Percentiles rank a stretch among this genome's conserved stretches.
Evolutionary conservation across 768 basidiomycete species (phyloP).

Genomic region (Hypholoma sublateritium): DNA sequence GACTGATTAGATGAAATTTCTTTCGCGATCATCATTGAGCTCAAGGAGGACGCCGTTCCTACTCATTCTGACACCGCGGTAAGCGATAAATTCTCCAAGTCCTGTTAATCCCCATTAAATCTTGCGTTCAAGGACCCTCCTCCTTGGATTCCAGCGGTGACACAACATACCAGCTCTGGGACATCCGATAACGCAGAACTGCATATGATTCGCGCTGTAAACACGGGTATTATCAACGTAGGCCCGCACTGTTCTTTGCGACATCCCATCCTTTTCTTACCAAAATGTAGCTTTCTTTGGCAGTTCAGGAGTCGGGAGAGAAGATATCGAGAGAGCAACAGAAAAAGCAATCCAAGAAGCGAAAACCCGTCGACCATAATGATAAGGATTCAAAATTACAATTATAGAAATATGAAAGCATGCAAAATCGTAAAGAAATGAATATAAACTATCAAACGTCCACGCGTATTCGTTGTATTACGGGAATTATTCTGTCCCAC

Average conservation of each 20-base stretch:
- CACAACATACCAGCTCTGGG: constrained; percentile 67
- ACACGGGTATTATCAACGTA: constrained; percentile 82
- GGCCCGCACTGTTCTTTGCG: constrained; percentile 15
- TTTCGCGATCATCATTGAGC: constrained; percentile 82
- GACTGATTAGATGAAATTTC: constrained; percentile 60
- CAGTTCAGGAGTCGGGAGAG: constrained; percentile 77
- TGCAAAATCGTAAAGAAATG: constrained; percentile 8
- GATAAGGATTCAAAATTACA: constrained; percentile 23
- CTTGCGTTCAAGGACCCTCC: constrained; percentile 53
- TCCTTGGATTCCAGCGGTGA: constrained; percentile 78
- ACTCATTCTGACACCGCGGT: constrained; percentile 50
- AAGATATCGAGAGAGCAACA: constrained; percentile 49
- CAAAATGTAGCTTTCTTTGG: constrained; percentile 60
- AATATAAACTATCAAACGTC: constrained; percentile 58
- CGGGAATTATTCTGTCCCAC: constrained; percentile 93
- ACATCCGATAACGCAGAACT: constrained; percentile 66
- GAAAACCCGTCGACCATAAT: constrained; percentile 17
- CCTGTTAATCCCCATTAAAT: background rate
- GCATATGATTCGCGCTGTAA: constrained; percentile 76
- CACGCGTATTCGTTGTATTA: constrained; percentile 92
- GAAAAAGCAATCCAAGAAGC: constrained; percentile 17
- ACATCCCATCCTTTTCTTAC: background rate
- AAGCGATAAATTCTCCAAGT: background rate
- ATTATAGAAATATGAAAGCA: constrained; percentile 15
- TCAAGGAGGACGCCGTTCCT: constrained; percentile 65